Conservation (phyloP, 805 yeast species). For the Dipodascopsis uninucleata region DNA sequence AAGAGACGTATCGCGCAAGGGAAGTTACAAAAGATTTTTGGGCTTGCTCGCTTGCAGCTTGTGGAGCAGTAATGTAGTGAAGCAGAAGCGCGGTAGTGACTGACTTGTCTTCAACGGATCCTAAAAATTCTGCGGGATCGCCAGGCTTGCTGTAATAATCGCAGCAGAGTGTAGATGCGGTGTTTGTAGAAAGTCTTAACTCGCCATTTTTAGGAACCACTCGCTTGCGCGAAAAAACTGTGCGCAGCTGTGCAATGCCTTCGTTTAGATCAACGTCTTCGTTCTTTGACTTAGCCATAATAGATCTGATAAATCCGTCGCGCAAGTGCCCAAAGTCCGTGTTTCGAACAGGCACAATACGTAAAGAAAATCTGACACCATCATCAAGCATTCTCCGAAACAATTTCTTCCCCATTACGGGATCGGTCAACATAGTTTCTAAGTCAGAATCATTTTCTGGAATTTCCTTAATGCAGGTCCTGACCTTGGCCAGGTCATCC, state of each 20-base stretch:
- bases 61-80: slow-evolving; percentile 68
- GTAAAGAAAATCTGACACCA: slow-evolving; percentile 60
- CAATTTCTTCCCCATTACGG: slow-evolving; percentile 49
- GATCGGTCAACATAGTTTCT: slow-evolving; percentile 37
- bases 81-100: slow-evolving; percentile 65
- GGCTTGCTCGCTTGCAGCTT: slow-evolving; percentile 55
- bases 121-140: slow-evolving; percentile 41
- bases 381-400: slow-evolving; percentile 55
- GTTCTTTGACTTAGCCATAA: slow-evolving; percentile 50
- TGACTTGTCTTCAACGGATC: slow-evolving; percentile 57
- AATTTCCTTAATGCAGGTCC: too few species aligned
- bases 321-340: slow-evolving; percentile 87
- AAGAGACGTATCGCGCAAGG: slow-evolving; percentile 3
- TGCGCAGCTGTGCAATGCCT: slow-evolving; percentile 67
- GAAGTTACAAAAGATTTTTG: slow-evolving; percentile 11
- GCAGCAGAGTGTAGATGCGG: slow-evolving; percentile 44
- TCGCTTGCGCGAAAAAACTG: slow-evolving; percentile 58
- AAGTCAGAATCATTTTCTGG: slow-evolving; percentile 34
- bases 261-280: slow-evolving; percentile 46
- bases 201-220: slow-evolving; percentile 73
- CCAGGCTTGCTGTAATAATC: slow-evolving; percentile 12
- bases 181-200: slow-evolving; percentile 53
- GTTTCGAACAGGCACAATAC: slow-evolving; percentile 82
- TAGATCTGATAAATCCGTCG: slow-evolving; percentile 83
- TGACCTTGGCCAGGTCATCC: slow-evolving; percentile 48